These are phyloP conservation scores for Thermochaetoides dissita DNA, from an alignment of 2,329 filamentous ascomycete species.

Conservation along the genomic window DNA sequence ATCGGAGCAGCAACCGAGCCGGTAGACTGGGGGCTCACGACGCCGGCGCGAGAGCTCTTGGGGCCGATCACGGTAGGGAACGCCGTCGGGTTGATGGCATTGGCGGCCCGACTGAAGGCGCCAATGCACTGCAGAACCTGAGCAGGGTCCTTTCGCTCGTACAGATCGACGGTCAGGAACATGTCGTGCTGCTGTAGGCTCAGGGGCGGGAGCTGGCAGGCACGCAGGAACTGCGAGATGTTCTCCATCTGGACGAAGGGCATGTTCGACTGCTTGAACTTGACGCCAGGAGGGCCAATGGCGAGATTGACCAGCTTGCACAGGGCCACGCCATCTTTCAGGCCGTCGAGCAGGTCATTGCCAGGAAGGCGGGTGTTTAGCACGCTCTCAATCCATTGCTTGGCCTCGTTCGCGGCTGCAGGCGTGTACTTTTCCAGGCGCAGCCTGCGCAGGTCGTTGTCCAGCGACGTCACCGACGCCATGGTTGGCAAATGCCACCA, in stretches of 20 bases:
- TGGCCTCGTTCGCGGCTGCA: slow-evolving; percentile 72
- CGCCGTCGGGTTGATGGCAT: slow-evolving; percentile 54
- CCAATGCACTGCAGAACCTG: slow-evolving; percentile 88
- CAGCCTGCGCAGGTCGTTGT: slow-evolving; percentile 88
- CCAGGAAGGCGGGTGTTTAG: slow-evolving; percentile 59
- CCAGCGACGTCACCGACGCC: slow-evolving; percentile 86
- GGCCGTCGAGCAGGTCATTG: slow-evolving; percentile 65
- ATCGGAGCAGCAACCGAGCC: slow-evolving; percentile 25
- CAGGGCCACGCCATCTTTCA: slow-evolving; percentile 83
- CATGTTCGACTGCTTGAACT: slow-evolving; percentile 86
- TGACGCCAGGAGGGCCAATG: slow-evolving; percentile 62
- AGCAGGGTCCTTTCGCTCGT: slow-evolving; percentile 86
- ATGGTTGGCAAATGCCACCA: slow-evolving; percentile 31
- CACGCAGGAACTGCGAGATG: slow-evolving; percentile 86
- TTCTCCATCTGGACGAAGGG: slow-evolving; percentile 99
- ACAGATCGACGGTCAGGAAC: slow-evolving; percentile 93
- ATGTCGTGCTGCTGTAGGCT: slow-evolving; percentile 86
- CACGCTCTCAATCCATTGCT: slow-evolving; percentile 70
- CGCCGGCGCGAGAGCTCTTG: slow-evolving; percentile 40
- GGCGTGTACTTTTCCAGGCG: slow-evolving; percentile 89
- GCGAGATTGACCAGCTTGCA: slow-evolving; percentile 87
- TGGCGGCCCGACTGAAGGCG: slow-evolving; percentile 79
- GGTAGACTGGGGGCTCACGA: slow-evolving; percentile 53
- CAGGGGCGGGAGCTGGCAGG: slow-evolving; percentile 72
- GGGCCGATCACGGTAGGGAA: slow-evolving; percentile 69